Percentiles rank a stretch among this genome's conserved stretches.
Evolutionary conservation across 225 moss, liverwort and hornwort species (phyloP).

Genomic region (Neckera pumila): DNA sequence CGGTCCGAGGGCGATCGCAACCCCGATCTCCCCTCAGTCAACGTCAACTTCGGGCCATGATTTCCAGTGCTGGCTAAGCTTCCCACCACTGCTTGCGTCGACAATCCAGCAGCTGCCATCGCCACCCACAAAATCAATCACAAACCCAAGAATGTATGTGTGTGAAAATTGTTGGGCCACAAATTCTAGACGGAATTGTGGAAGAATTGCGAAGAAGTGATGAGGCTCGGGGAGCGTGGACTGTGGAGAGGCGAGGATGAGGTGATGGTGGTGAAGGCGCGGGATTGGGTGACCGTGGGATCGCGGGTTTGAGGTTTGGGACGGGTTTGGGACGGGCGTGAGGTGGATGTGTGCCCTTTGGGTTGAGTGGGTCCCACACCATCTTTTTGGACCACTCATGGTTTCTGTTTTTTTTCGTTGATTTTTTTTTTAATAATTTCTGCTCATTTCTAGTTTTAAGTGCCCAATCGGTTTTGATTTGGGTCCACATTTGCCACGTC

Average conservation of each 20-base stretch:
- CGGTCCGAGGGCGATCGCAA: constrained; percentile 40
- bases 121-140: background rate
- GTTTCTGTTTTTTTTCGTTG: background rate
- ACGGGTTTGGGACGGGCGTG: background rate
- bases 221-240: background rate
- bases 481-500: background rate
- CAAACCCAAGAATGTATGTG: background rate
- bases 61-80: background rate
- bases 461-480: background rate
- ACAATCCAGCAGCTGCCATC: constrained; percentile 27
- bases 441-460: background rate
- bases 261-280: background rate
- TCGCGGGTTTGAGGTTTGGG: background rate
- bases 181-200: background rate
- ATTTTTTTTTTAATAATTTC: background rate
- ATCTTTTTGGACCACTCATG: background rate
- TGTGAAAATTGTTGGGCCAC: background rate
- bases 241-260: background rate
- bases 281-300: background rate
- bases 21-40: constrained; percentile 6
- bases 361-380: background rate
- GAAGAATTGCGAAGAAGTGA: background rate
- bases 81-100: constrained; percentile 18
- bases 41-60: background rate
- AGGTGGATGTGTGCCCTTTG: background rate